Evolutionary conservation across 164 flowering plant genomes (phyloP), one percentile per base, ranked within the genome.

Genomic region (Berberis vulgaris): DNA sequence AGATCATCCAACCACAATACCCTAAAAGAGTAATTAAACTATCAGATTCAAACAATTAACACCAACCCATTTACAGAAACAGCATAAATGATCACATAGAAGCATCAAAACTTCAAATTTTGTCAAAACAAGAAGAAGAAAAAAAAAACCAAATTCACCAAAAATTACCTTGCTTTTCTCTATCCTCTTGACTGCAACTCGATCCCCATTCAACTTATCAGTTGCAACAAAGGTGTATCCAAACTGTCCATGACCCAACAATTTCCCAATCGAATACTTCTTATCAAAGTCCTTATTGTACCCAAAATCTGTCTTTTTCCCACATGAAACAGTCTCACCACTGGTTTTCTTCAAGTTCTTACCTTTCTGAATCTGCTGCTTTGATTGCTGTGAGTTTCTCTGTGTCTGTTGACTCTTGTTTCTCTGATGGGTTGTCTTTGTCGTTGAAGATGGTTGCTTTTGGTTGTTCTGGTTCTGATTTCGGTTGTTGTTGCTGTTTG

Each of bases 211-310:
- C n/a, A 66, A 62, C 69, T 79, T 90, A 67, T 93, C 89, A 47
- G 78, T 80, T 2, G 94, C 98, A 70, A 85, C 96, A 71, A 83
- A 93, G 7, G 97, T 93, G 67, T 93, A 93, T 1, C 98, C 98
- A 71, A 93, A 90, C 62, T 93, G 98, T 1, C 98, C 97, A 68
- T 93, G 98, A 0, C 98, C 97, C 69, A 93, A 67, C 79, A 93
- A 76, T 65, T 88, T 90, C 69, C 98, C 98, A 55, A 88, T 82
- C 52, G 82, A 52, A 70, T 86, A 88, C 45, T 76, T 76, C 44
- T 45, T 55, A 41, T 81, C 83, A 54, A 93, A 93, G 72, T 93
- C 87, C 76, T 86, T 90, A 2, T 63, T 79, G 61, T 93, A 93
- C 60, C 96, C 94, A 59, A 93, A 93, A 81, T 93, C 87, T 41